Conservation (phyloP, 768 basidiomycete species). For the Paxillus involutus region DNA sequence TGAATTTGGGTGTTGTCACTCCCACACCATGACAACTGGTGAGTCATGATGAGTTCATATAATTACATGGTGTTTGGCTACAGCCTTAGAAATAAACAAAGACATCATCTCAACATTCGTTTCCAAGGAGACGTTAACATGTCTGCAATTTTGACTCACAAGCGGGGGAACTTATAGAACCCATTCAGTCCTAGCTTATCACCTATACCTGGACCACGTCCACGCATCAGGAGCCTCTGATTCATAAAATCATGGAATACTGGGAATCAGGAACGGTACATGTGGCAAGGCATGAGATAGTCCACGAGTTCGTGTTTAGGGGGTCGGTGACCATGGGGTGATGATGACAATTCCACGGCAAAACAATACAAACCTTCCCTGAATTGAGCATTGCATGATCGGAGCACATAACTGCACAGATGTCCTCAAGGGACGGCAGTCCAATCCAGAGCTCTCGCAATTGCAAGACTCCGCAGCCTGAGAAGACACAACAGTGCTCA, state of each 20-base stretch:
- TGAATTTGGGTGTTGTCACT: not conserved
- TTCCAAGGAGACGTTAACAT: constrained; percentile 8
- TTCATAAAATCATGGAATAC: constrained; percentile 7
- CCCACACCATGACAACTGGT: not conserved
- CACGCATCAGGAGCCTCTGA: constrained; percentile 10
- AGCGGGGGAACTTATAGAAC: not conserved
- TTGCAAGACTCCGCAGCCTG: constrained; percentile 23
- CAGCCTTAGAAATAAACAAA: constrained; percentile 16
- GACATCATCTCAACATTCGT: not conserved
- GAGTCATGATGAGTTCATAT: too few species aligned
- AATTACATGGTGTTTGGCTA: constrained; percentile 10
- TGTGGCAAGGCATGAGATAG: constrained; percentile 26
- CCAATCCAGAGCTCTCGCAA: constrained; percentile 19
- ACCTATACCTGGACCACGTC: constrained; percentile 10
- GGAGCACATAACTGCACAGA: constrained; percentile 24
- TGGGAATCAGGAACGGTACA: constrained; percentile 18
- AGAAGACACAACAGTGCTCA: constrained; percentile 19
- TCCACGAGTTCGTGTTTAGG: constrained; percentile 20
- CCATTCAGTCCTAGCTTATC: not conserved
- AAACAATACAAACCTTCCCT: constrained; percentile 22
- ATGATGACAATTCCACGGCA: constrained; percentile 15
- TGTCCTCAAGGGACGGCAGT: constrained; percentile 20
- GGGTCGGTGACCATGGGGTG: constrained; percentile 9
- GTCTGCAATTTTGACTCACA: constrained; percentile 12
- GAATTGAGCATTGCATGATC: constrained; percentile 16